A percentile compares a stretch with the other conserved stretches of the same genome.
phyloP scores from a whole-genome alignment of 1,139 yeast genomes.

The Kodamaea alishanica region DNA sequence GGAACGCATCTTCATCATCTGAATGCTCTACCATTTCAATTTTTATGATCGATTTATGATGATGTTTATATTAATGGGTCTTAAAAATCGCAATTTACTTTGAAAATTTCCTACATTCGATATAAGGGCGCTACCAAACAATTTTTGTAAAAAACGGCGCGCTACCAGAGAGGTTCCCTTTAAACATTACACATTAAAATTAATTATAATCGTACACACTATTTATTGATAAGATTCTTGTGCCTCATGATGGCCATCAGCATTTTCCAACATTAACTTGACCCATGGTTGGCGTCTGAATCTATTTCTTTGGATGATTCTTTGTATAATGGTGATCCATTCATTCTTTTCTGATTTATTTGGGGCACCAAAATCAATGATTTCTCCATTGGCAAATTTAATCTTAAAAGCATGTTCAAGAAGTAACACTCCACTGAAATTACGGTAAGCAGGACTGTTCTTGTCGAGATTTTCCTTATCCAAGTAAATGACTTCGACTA shows the following conservation, averaged over 20 bases:
- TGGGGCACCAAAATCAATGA: slow-evolving; percentile 68
- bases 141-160: not conserved
- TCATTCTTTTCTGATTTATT: slow-evolving; percentile 47
- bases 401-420: slow-evolving; percentile 64
- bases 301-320: slow-evolving; percentile 50
- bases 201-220: not conserved
- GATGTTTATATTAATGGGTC: not conserved
- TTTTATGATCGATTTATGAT: not conserved
- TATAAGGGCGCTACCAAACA: not conserved
- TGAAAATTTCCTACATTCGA: not conserved
- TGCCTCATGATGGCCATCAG: not conserved
- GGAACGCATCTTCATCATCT: slow-evolving; percentile 82
- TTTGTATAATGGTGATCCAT: slow-evolving; percentile 57
- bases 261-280: slow-evolving; percentile 35
- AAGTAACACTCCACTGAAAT: slow-evolving; percentile 60
- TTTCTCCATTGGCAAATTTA: slow-evolving; percentile 63
- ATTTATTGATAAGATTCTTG: too few species aligned
- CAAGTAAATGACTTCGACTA: slow-evolving; percentile 50
- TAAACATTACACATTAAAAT: not conserved
- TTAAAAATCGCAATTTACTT: slow-evolving; percentile 1
- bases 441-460: slow-evolving; percentile 39
- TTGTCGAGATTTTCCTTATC: slow-evolving; percentile 40
- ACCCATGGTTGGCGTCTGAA: slow-evolving; percentile 73
- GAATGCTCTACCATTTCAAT: slow-evolving; percentile 14
- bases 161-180: not conserved